phyloP scores from a whole-genome alignment of 2,329 filamentous ascomycete species.

The Trichoderma sp. region DNA sequence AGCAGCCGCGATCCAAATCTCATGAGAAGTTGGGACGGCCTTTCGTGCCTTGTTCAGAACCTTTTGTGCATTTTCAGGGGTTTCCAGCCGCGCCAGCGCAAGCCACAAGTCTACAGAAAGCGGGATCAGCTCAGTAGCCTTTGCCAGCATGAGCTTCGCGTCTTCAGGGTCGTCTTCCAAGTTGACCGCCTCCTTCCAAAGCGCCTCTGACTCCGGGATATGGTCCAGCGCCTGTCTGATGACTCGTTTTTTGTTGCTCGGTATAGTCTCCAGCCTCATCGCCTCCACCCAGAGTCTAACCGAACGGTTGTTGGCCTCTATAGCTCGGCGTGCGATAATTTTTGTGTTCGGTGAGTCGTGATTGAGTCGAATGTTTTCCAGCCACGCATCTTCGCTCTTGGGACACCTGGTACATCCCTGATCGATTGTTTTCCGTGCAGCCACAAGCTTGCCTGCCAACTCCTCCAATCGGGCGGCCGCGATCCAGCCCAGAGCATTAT shows the following conservation, averaged over 20 bases:
- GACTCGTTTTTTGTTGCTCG: slow-evolving; percentile 87
- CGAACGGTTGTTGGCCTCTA: slow-evolving; percentile 87
- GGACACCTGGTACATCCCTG: slow-evolving; percentile 89
- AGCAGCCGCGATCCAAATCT: slow-evolving; percentile 96
- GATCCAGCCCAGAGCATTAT: slow-evolving; percentile 94
- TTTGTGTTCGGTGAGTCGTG: slow-evolving; percentile 86
- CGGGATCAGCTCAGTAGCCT: slow-evolving; percentile 94
- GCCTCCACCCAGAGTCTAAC: slow-evolving; percentile 93
- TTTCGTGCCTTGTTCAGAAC: slow-evolving; percentile 95
- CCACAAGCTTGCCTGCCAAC: slow-evolving; percentile 86
- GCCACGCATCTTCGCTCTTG: slow-evolving; percentile 92
- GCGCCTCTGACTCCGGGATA: slow-evolving; percentile 87
- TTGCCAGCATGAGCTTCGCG: slow-evolving; percentile 85
- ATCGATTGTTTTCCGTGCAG: slow-evolving; percentile 84
- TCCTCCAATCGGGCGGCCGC: slow-evolving; percentile 92
- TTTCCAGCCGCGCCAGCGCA: slow-evolving; percentile 86
- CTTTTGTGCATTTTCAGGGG: slow-evolving; percentile 87
- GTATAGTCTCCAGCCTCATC: slow-evolving; percentile 85
- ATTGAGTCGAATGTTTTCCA: slow-evolving; percentile 93
- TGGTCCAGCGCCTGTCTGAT: slow-evolving; percentile 89
- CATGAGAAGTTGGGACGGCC: slow-evolving; percentile 87
- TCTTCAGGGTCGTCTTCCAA: slow-evolving; percentile 88
- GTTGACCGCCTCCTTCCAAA: slow-evolving; percentile 99
- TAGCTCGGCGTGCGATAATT: slow-evolving; percentile 90
- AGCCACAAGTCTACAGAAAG: slow-evolving; percentile 95